Conservation (phyloP, 2,329 filamentous ascomycete species). For the Paraconiothyrium sp. region DNA sequence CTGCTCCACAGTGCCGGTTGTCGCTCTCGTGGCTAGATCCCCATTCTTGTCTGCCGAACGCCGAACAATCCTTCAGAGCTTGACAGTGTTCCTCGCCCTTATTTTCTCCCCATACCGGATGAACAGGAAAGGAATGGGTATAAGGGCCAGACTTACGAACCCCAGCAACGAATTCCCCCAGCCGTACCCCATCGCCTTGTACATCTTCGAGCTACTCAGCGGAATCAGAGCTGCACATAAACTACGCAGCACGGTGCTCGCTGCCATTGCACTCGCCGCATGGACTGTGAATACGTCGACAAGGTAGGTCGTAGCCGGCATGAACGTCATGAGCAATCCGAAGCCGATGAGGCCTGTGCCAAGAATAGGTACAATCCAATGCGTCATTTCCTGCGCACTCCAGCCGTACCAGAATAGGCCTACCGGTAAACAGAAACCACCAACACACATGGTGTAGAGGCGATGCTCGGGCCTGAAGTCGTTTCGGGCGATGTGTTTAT, state of each 20-base stretch:
- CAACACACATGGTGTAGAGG: conserved; percentile 44
- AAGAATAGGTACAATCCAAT: conserved; percentile 50
- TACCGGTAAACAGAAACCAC: conserved; percentile 44
- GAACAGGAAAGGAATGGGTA: conserved; percentile 50
- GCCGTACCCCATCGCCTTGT: conserved; percentile 50
- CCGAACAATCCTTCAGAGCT: conserved; percentile 32
- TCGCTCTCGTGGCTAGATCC: neutral
- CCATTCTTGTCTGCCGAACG: neutral
- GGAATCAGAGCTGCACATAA: conserved; percentile 53
- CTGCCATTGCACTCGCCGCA: conserved; percentile 55
- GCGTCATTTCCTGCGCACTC: conserved; percentile 42
- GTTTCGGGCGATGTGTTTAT: conserved; percentile 40
- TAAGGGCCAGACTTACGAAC: conserved; percentile 40
- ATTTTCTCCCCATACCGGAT: conserved; percentile 47
- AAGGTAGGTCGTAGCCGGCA: conserved; percentile 52
- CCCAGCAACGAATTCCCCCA: conserved; percentile 52
- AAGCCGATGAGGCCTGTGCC: conserved; percentile 48
- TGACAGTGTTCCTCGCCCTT: conserved; percentile 39
- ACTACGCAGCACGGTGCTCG: conserved; percentile 51
- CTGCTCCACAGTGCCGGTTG: neutral
- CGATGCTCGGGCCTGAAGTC: conserved; percentile 49
- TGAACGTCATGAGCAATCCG: conserved; percentile 48
- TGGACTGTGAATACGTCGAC: conserved; percentile 54
- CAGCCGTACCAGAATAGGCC: conserved; percentile 53
- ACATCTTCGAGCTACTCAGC: conserved; percentile 52